Base-by-base conservation (phyloP, 768 basidiomycete species). In the Tylopilus cervinicoccineus region DNA sequence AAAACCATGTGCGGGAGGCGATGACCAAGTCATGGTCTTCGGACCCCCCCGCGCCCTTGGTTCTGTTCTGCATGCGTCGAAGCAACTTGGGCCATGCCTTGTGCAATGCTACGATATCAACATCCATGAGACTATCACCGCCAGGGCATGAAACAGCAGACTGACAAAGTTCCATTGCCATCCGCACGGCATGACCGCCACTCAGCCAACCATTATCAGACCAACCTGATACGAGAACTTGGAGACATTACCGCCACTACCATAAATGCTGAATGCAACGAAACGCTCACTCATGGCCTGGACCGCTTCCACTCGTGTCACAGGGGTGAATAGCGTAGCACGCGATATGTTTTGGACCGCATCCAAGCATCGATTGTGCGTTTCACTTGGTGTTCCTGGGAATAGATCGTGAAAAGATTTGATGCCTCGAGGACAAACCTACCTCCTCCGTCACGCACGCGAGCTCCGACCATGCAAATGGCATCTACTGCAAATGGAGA, bases 151-250 rank as follows among this genome's bases (percentile, higher is more conserved):
- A 46, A 31, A 54, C 26, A 52, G 28, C 9, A 22, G 45, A 67
- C 83, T 64, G 62, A 89, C 90, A 92, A 44, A 94, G 73, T 62
- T 97, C 94, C 76, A 96, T 83, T 33, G 91, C 93, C 90, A 97
- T 93, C 43, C 93, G 80, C 9, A 96, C 92, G n/a, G 94, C 94
- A 69, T 96, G 94, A 10, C 90, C 93, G 10, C 91, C 89, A 56
- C 87, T 92, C 29, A 96, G 66, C 93, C 93, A 94, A n/a, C 91
- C 91, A 58, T 91, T 91, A 56, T 94, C 91, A 16, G 90, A 93
- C 87, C 92, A 97, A 6, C 93, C 92, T 29, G 93, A 88, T 17
- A 95, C 83, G 43, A 96, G 75, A 49, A 94, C 90, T 93, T 49
- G 19, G 39, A 37, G 37, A 22, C 3, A 40, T 49, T 23, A 51